Conservation (phyloP, 768 basidiomycete genomes). For the Pleurotus tuoliensis region DNA sequence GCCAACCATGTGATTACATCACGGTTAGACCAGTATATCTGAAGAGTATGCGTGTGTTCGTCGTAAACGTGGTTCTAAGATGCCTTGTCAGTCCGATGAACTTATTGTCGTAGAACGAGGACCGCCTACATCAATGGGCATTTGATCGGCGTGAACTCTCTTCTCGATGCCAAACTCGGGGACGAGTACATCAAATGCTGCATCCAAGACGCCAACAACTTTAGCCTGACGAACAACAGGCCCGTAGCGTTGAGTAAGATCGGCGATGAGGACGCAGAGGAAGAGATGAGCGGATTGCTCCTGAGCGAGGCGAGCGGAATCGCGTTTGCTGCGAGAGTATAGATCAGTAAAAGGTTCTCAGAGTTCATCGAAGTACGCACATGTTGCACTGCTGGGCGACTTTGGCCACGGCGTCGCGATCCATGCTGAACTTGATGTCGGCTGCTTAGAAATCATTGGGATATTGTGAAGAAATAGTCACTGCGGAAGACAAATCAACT, state of each 20-base stretch:
- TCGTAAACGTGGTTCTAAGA: slow-evolving; percentile 90
- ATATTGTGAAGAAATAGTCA: too few relatives aligned
- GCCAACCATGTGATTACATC: slow-evolving; percentile 96
- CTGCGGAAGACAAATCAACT: slow-evolving; percentile 17
- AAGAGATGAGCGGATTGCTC: slow-evolving; percentile 96
- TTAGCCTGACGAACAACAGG: slow-evolving; percentile 94
- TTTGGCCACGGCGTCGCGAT: slow-evolving; percentile 96
- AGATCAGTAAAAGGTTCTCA: slow-evolving; percentile 6
- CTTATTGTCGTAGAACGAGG: background rate
- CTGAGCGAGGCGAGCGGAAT: slow-evolving; percentile 88
- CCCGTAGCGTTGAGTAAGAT: slow-evolving; percentile 91
- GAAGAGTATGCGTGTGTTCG: slow-evolving; percentile 87
- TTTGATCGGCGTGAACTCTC: slow-evolving; percentile 96
- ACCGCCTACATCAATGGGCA: slow-evolving; percentile 87
- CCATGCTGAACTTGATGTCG: slow-evolving; percentile 95
- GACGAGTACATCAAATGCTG: slow-evolving; percentile 94
- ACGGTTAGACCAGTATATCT: slow-evolving; percentile 93
- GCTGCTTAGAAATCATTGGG: slow-evolving; percentile 19
- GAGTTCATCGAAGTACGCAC: slow-evolving; percentile 37
- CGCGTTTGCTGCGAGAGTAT: slow-evolving; percentile 63
- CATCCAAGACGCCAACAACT: slow-evolving; percentile 94
- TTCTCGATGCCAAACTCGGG: slow-evolving; percentile 99
- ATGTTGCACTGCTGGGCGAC: slow-evolving; percentile 98
- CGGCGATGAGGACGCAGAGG: slow-evolving; percentile 91
- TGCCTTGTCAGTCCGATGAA: too few relatives aligned